Evolutionary conservation across 768 basidiomycete species (phyloP), one percentile per base, ranked within the genome.

Genomic region (Hemileccinum rubropunctum): DNA sequence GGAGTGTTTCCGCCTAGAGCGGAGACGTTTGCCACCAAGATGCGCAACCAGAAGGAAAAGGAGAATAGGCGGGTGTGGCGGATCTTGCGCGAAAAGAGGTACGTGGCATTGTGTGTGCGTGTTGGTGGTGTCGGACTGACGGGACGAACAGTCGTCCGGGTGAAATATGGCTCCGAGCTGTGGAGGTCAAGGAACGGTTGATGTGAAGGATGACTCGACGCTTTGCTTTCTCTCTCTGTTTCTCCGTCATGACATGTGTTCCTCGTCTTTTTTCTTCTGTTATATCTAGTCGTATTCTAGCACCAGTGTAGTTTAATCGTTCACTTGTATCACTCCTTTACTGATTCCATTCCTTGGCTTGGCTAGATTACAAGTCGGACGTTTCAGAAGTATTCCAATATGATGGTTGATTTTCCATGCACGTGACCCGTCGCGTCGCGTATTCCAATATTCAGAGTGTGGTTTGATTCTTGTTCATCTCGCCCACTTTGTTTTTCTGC

Each of bases 61-160:
- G 79, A 77, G 20, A 70, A 69, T n/a, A 76, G 71, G 56, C 72
- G 72, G 52, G 82, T 85, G 18, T 93, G 82, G 67, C 72, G 88
- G 45, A 81, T 93, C 45, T 61, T 93, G 60, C 74, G 91, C 43
- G 91, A 88, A 68, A 82, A 79, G 69, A 91, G 88, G 88, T 82
- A n/a, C 14, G 74, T 69, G 14, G 23, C 6, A 11, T 17, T n/a
- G 39, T 23, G 23, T 23, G 23, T 23, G 23, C 6, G 23, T 23
- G 23, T 23, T 23, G 23, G 3, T 23, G 23, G 23, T 23, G 7
- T 42, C 11, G 66, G 83, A 86, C 40, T 87, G 82, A 82, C 78
- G 86, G 48, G 12, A 6, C n/a, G 13, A 15, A 15, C 36, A 63
- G 62, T 11, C 62, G 55, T 21, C 62, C 62, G n/a, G 60, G 62